Evolutionary conservation across 108 stramenopile genomes (phyloP).

Genomic region (Pseudonitzschia multistriata): DNA sequence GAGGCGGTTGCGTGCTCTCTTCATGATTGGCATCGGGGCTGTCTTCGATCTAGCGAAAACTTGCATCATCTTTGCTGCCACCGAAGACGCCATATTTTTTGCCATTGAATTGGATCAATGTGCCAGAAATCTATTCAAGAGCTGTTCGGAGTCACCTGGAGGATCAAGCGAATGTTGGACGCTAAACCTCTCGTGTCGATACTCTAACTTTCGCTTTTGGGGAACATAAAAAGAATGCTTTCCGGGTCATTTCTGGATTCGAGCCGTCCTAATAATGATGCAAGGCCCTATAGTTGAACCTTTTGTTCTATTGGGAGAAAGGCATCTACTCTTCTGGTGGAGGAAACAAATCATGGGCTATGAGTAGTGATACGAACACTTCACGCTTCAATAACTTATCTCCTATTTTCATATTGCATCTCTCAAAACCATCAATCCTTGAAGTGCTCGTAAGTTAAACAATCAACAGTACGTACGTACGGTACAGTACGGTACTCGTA

Average conservation of each 20-base stretch:
- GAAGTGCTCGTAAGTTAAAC: too few species aligned
- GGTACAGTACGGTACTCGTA: too few species aligned
- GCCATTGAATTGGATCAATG: background rate
- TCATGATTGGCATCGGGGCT: background rate
- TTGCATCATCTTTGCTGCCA: background rate
- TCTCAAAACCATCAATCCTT: too few species aligned
- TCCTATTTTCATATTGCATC: too few species aligned
- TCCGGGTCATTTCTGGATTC: background rate
- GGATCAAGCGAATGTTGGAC: background rate
- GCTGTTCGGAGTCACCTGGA: background rate
- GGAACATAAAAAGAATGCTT: background rate
- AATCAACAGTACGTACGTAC: too few species aligned
- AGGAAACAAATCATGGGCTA: too few species aligned
- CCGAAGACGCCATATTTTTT: background rate
- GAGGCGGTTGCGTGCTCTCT: background rate
- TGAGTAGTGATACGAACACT: too few species aligned
- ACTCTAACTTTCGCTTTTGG: background rate
- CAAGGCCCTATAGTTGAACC: too few species aligned
- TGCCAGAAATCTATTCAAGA: background rate
- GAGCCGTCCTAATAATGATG: background rate
- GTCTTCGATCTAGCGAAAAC: background rate
- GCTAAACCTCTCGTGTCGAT: background rate
- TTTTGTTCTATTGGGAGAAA: too few species aligned
- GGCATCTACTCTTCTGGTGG: too few species aligned
- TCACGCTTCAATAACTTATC: too few species aligned